Percentiles rank a stretch among this genome's conserved stretches.
Evolutionary conservation across 2,329 filamentous ascomycete species (phyloP).

Genomic region (Colletotrichum neosansevieriae): DNA sequence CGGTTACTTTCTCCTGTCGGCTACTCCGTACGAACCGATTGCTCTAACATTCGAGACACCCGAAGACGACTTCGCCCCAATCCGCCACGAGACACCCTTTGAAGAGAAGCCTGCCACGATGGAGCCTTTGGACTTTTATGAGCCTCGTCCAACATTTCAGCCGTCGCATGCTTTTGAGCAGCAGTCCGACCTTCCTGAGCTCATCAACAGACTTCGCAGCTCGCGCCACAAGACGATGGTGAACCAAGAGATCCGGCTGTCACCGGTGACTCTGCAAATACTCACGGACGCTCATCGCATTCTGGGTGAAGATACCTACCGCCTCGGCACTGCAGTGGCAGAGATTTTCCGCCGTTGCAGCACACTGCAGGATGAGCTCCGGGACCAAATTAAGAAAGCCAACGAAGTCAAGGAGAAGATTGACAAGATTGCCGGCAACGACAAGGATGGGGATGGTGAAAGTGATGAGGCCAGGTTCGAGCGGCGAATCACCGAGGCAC

Average conservation of each 20-base stretch:
- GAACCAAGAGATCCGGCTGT: slow-evolving; percentile 76
- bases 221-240: slow-evolving; percentile 71
- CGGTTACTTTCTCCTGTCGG: slow-evolving; percentile 72
- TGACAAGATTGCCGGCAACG: slow-evolving; percentile 73
- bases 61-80: slow-evolving; percentile 61
- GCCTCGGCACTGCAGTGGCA: slow-evolving; percentile 75
- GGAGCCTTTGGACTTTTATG: slow-evolving; percentile 65
- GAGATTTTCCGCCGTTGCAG: slow-evolving; percentile 80
- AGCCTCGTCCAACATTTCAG: slow-evolving; percentile 76
- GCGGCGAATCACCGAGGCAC: slow-evolving; percentile 66
- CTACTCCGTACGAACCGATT: slow-evolving; percentile 69
- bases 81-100: slow-evolving; percentile 57
- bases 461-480: slow-evolving; percentile 69
- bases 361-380: slow-evolving; percentile 74
- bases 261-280: slow-evolving; percentile 76
- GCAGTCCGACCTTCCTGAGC: slow-evolving; percentile 65
- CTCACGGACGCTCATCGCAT: slow-evolving; percentile 80
- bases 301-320: slow-evolving; percentile 76
- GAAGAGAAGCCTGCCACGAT: slow-evolving; percentile 57
- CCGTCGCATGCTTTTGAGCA: slow-evolving; percentile 71
- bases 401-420: slow-evolving; percentile 75
- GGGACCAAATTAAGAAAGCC: slow-evolving; percentile 74
- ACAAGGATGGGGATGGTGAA: slow-evolving; percentile 63
- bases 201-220: slow-evolving; percentile 69
- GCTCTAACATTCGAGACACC: slow-evolving; percentile 71